phyloP scores from a whole-genome alignment of 2,329 filamentous ascomycete genomes.

The Chalara sp. region DNA sequence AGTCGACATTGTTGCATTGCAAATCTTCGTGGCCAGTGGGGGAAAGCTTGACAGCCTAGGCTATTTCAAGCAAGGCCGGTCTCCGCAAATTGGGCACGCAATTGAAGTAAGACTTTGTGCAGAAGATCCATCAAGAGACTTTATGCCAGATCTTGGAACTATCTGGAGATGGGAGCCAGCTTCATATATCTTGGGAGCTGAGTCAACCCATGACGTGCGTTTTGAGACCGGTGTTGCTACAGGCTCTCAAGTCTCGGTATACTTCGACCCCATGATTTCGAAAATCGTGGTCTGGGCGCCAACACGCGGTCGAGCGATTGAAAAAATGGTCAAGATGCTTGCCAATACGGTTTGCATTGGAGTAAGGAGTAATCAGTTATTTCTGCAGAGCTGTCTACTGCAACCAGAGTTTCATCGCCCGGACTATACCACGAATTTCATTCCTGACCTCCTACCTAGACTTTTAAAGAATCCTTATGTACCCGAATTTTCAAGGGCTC shows the following conservation, averaged over 20 bases:
- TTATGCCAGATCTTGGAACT: constrained; percentile 30
- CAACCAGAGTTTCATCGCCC: background rate
- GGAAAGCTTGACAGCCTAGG: constrained; percentile 5
- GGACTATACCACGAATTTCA: background rate
- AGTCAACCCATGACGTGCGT: constrained; percentile 8
- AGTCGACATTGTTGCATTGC: constrained; percentile 14
- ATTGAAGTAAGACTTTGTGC: constrained; percentile 32
- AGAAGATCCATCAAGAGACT: constrained; percentile 9
- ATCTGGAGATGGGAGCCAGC: constrained; percentile 26
- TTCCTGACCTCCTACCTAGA: background rate
- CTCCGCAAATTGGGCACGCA: constrained; percentile 29
- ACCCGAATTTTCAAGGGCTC: background rate
- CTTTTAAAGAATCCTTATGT: background rate
- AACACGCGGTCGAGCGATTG: constrained; percentile 25
- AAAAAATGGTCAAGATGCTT: constrained; percentile 29
- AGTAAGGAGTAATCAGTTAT: constrained; percentile 60
- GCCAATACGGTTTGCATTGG: constrained; percentile 34
- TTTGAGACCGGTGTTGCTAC: constrained; percentile 32
- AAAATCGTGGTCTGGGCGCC: background rate
- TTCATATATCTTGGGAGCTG: background rate
- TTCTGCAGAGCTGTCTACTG: constrained; percentile 43
- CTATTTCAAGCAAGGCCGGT: background rate
- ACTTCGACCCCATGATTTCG: constrained; percentile 34
- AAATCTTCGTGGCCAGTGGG: constrained; percentile 27
- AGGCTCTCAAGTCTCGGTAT: constrained; percentile 27